A percentile compares a stretch with the other conserved stretches of the same genome.
Conservation (phyloP, 257 asterid genomes). For the Przewalskia tangutica region DNA sequence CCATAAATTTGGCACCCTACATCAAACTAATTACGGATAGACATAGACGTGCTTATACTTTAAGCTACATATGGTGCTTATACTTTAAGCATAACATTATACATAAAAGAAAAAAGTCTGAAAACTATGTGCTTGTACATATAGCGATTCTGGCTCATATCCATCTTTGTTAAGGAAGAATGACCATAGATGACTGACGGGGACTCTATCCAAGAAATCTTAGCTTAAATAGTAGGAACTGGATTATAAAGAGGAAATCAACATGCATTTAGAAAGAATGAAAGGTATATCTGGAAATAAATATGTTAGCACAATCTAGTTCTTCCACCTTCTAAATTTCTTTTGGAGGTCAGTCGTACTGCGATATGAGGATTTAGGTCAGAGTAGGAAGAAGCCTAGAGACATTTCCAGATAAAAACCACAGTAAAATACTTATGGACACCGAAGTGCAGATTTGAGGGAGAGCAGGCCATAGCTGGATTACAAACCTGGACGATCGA, state of each 20-base stretch:
- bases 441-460: not conserved
- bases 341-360: not conserved
- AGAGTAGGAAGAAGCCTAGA: not conserved
- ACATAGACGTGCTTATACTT: not conserved
- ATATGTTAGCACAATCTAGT: not conserved
- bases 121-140: not conserved
- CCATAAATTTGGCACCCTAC: not conserved
- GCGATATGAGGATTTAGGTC: not conserved
- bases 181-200: not conserved
- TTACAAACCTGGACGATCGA: slow-evolving; percentile 26
- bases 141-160: not conserved
- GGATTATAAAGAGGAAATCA: not conserved
- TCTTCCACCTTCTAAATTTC: not conserved
- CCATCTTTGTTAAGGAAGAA: not conserved
- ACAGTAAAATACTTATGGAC: not conserved
- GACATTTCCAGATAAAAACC: not conserved
- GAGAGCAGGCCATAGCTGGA: not conserved
- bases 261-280: not conserved
- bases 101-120: not conserved
- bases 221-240: not conserved
- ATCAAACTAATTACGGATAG: not conserved
- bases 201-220: not conserved
- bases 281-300: not conserved
- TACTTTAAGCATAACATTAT: not conserved
- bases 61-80: not conserved